Conservation (phyloP, 1,139 yeast species). For the Geotrichum histeridarum region DNA sequence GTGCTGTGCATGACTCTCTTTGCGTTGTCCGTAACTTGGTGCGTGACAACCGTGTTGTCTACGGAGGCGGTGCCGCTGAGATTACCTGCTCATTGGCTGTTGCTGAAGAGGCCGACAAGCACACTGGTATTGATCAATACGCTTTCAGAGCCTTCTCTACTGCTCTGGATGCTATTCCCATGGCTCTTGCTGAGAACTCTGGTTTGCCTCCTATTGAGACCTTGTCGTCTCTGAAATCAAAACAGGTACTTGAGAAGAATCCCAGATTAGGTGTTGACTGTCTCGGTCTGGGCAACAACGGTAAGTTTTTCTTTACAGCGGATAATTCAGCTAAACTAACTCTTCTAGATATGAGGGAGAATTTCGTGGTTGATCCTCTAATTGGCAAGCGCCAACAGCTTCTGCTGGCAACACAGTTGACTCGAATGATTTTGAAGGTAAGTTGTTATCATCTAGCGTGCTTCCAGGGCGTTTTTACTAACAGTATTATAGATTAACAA, state of each 20-base stretch:
- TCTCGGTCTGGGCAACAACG: conserved; percentile 68
- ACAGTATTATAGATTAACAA: conserved; percentile 57
- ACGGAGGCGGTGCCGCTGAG: conserved; percentile 99
- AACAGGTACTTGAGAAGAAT: conserved; percentile 69
- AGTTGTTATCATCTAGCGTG: not conserved
- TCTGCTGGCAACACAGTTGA: conserved; percentile 88
- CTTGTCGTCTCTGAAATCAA: conserved; percentile 73
- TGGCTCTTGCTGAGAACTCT: conserved; percentile 93
- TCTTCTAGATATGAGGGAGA: conserved; percentile 69
- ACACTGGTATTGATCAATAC: conserved; percentile 93
- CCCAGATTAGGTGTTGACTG: conserved; percentile 89
- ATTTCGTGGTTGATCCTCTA: conserved; percentile 93
- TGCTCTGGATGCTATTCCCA: conserved; percentile 88
- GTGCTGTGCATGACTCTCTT: conserved; percentile 93
- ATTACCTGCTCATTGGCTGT: conserved; percentile 89
- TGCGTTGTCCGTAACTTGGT: conserved; percentile 96
- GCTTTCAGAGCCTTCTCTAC: conserved; percentile 92
- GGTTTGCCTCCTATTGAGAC: conserved; percentile 93
- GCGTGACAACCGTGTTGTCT: conserved; percentile 86
- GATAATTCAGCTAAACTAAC: conserved; percentile 32
- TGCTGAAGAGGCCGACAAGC: conserved; percentile 84
- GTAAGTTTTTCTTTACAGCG: not conserved
- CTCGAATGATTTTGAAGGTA: conserved; percentile 85
- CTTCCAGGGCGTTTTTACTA: conserved; percentile 1
- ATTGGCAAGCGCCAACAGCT: conserved; percentile 96